These are phyloP conservation scores for Podila verticillata DNA, from an alignment of 192 early-diverging fungal genomes.

Conservation along the genomic window DNA sequence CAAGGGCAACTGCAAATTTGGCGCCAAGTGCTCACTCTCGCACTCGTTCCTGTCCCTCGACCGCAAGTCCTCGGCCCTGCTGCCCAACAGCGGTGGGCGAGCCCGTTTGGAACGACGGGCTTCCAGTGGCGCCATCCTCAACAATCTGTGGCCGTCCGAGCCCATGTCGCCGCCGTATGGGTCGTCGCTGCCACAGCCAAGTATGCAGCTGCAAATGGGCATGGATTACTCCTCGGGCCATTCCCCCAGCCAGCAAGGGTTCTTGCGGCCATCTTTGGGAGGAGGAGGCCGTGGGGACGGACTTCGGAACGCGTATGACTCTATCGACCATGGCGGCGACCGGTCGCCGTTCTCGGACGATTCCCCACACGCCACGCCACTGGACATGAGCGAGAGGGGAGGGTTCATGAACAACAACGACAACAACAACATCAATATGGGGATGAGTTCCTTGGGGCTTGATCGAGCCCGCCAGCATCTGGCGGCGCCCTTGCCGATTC, in stretches of 20 bases:
- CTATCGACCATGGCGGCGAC: not conserved
- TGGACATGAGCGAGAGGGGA: not conserved
- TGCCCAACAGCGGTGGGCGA: constrained; percentile 7
- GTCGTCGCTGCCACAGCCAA: constrained; percentile 9
- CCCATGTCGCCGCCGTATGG: constrained; percentile 41
- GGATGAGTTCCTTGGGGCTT: no score
- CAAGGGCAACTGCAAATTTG: constrained; percentile 86
- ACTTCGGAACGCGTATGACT: not conserved
- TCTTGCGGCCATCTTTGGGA: constrained; percentile 10
- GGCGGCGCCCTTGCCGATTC: constrained; percentile 51
- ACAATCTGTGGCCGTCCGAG: constrained; percentile 31
- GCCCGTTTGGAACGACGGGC: constrained; percentile 36
- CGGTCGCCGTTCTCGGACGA: constrained; percentile 33
- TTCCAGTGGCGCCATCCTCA: constrained; percentile 45
- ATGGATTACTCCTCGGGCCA: constrained; percentile 41
- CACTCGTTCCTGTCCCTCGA: constrained; percentile 54
- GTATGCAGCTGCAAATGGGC: constrained; percentile 12
- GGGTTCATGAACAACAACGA: not conserved
- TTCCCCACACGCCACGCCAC: not conserved
- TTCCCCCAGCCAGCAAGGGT: constrained; percentile 16
- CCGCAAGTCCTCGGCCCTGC: constrained; percentile 40
- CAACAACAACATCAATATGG: not conserved
- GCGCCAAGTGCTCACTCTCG: constrained; percentile 75
- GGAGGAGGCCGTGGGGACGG: constrained; percentile 6
- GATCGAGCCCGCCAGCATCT: constrained; percentile 36